These are phyloP conservation scores for Fusarium acutatum DNA, from an alignment of 2,329 filamentous ascomycete genomes.

Conservation along the genomic window DNA sequence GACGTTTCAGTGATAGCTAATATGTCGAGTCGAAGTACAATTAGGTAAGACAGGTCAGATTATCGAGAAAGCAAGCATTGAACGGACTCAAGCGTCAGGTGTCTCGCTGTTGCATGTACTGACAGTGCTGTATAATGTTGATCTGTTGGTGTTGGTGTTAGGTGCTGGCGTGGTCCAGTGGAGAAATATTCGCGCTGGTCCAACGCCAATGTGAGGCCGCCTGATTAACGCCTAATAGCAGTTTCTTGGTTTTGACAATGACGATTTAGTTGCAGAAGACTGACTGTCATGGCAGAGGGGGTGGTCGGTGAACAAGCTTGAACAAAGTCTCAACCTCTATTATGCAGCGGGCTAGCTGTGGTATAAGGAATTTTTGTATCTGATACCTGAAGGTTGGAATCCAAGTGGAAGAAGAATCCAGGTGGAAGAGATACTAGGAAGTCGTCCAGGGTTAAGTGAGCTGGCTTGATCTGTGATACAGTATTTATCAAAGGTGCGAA, in stretches of 20 bases:
- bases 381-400: not conserved
- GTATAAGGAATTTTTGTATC: not conserved
- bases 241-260: constrained; percentile 1
- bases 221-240: not conserved
- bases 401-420: constrained; percentile 4
- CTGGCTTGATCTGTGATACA: not conserved
- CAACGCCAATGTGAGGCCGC: constrained; percentile 4
- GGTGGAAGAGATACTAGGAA: not conserved
- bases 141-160: not conserved
- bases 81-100: not conserved
- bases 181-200: constrained; percentile 1
- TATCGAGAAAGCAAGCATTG: not conserved
- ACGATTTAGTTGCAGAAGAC: not conserved
- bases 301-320: not conserved
- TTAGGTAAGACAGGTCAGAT: not conserved
- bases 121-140: not conserved
- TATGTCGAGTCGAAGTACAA: not conserved
- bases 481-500: not conserved
- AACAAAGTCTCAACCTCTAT: not conserved
- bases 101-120: not conserved
- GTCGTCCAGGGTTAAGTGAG: not conserved
- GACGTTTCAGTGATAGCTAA: not conserved
- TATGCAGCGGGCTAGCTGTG: not conserved
- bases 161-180: constrained; percentile 6
- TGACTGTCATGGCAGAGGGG: not conserved